Evolutionary conservation across 305 asterid genomes (phyloP).

Genomic region (Solanum chacoense): DNA sequence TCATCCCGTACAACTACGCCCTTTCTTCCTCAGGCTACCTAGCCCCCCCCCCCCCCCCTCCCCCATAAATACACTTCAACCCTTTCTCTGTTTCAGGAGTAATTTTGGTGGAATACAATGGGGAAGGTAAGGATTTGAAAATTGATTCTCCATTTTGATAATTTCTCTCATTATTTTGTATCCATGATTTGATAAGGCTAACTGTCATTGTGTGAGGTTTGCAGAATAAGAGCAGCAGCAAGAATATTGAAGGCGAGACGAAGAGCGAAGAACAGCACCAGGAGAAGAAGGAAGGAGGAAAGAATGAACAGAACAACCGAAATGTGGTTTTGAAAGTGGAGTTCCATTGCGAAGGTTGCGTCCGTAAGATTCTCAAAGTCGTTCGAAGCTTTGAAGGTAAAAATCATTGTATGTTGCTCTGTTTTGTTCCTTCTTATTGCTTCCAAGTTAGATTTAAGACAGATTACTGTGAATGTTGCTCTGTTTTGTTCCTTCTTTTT

Average conservation of each 20-base stretch:
- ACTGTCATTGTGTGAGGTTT: not conserved
- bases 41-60: not conserved
- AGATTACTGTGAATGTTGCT: not conserved
- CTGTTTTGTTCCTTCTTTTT: not conserved
- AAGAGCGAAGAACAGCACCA: not conserved
- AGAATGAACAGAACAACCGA: not conserved
- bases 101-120: not conserved
- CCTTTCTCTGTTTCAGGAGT: not conserved
- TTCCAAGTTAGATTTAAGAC: not conserved
- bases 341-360: conserved; percentile 81
- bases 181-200: not conserved
- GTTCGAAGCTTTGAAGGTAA: conserved; percentile 51
- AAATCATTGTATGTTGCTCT: not conserved
- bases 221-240: not conserved
- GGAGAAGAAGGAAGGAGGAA: not conserved
- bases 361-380: conserved; percentile 35
- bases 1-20: not conserved
- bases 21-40: not conserved
- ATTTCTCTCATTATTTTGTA: not conserved
- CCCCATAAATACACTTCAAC: not conserved
- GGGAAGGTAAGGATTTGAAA: not conserved
- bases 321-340: conserved; percentile 55
- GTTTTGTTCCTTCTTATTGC: not conserved
- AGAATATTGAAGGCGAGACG: not conserved
- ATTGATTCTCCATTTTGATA: not conserved